Evolutionary conservation across 768 basidiomycete species (phyloP).

Genomic region (Podaxis sp.): DNA sequence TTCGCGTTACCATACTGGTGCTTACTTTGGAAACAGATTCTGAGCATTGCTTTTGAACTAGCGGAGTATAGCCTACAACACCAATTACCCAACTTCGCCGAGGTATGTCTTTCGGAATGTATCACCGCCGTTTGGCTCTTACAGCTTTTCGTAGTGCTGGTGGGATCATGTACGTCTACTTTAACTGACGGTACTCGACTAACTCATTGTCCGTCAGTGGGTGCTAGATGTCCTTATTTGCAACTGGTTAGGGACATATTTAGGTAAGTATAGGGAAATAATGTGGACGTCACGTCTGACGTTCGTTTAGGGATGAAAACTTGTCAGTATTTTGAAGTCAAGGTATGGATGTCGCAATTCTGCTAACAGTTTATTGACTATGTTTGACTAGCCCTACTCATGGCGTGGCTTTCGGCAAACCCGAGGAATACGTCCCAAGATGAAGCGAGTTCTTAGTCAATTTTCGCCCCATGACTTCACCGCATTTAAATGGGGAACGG

Average conservation of each 20-base stretch:
- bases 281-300: constrained; percentile 19
- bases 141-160: constrained; percentile 63
- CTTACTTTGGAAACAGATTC: constrained; percentile 50
- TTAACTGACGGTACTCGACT: constrained; percentile 12
- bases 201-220: constrained; percentile 52
- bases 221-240: constrained; percentile 83
- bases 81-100: constrained; percentile 85
- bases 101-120: constrained; percentile 48
- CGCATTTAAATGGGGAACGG: constrained; percentile 85
- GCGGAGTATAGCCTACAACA: constrained; percentile 89
- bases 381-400: constrained; percentile 62
- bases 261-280: constrained; percentile 47
- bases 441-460: constrained; percentile 76
- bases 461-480: constrained; percentile 90
- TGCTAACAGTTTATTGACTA: constrained; percentile 15
- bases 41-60: constrained; percentile 85
- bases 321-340: constrained; percentile 86
- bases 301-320: constrained; percentile 71
- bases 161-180: constrained; percentile 79
- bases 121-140: constrained; percentile 16
- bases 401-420: constrained; percentile 85
- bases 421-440: constrained; percentile 75
- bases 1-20: constrained; percentile 16
- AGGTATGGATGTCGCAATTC: constrained; percentile 44
- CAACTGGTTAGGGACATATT: constrained; percentile 86